Evolutionary conservation across 768 basidiomycete genomes (phyloP).

Genomic region (Pulveroboletus sp.): DNA sequence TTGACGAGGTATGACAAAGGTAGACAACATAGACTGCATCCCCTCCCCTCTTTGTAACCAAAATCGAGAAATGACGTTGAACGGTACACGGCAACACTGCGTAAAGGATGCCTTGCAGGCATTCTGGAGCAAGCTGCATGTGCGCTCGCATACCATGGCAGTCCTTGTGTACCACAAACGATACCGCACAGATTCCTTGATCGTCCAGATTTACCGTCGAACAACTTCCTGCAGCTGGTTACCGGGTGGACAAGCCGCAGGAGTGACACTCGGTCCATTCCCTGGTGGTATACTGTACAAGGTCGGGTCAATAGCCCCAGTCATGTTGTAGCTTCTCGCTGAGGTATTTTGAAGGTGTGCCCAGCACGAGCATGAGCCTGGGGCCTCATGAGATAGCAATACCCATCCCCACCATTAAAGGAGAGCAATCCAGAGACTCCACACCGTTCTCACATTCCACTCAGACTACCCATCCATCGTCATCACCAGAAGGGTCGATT

Average conservation of each 20-base stretch:
- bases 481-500: constrained; percentile 5
- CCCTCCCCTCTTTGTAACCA: background rate
- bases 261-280: constrained; percentile 61
- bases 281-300: constrained; percentile 60
- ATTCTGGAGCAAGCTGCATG: constrained; percentile 57
- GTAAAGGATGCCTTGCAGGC: constrained; percentile 48
- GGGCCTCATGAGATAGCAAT: constrained; percentile 10
- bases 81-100: constrained; percentile 49
- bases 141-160: constrained; percentile 52
- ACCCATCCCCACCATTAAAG: background rate
- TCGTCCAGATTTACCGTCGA: constrained; percentile 58
- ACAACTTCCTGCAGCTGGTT: constrained; percentile 60
- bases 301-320: constrained; percentile 59
- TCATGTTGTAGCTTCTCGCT: constrained; percentile 56
- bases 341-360: constrained; percentile 43
- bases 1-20: constrained; percentile 55
- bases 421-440: background rate
- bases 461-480: background rate
- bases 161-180: constrained; percentile 66
- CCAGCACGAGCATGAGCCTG: constrained; percentile 10
- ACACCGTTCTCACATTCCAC: background rate
- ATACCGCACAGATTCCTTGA: constrained; percentile 62
- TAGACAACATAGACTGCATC: constrained; percentile 21
- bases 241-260: constrained; percentile 57
- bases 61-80: background rate